phyloP scores from a whole-genome alignment of 2,329 filamentous ascomycete genomes.

The Daldinia eschscholtzii region DNA sequence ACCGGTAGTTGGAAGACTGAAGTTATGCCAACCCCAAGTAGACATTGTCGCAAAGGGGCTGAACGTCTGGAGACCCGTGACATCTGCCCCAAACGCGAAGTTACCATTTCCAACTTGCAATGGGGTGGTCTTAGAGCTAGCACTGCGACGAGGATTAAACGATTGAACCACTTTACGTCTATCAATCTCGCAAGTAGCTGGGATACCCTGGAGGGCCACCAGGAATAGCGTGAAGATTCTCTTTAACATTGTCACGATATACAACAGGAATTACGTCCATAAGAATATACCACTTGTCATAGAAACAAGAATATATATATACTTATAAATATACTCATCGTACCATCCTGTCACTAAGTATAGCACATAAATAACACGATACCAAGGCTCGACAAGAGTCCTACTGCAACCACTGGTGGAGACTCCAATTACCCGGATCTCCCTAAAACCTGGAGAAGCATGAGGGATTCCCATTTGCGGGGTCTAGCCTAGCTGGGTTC shows the following conservation, averaged over 20 bases:
- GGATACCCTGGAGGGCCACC: slow-evolving; percentile 15
- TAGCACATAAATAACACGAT: slow-evolving; percentile 13
- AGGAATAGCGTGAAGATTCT: slow-evolving; percentile 23
- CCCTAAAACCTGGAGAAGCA: slow-evolving; percentile 36
- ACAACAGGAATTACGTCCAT: slow-evolving; percentile 10
- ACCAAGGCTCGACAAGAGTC: slow-evolving; percentile 24
- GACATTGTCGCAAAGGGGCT: slow-evolving; percentile 62
- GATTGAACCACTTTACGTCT: slow-evolving; percentile 54
- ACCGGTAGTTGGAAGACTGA: slow-evolving; percentile 58
- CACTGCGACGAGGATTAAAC: slow-evolving; percentile 63
- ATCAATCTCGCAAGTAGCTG: slow-evolving; percentile 45
- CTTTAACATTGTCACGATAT: slow-evolving; percentile 19
- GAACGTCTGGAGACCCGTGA: slow-evolving; percentile 62
- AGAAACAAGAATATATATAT: slow-evolving; percentile 12
- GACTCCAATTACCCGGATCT: slow-evolving; percentile 42
- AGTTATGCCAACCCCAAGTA: slow-evolving; percentile 65
- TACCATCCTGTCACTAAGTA: slow-evolving; percentile 5
- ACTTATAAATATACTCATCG: slow-evolving; percentile 8
- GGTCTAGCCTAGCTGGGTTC: slow-evolving; percentile 31
- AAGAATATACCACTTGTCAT: slow-evolving; percentile 17
- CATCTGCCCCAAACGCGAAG: slow-evolving; percentile 62
- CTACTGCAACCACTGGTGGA: slow-evolving; percentile 29
- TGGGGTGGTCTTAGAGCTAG: slow-evolving; percentile 63
- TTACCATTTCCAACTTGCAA: slow-evolving; percentile 65
- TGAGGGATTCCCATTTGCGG: slow-evolving; percentile 43